Evolutionary conservation across 2,329 filamentous ascomycete species (phyloP).

Genomic region (Zelopaecilomyces penicillatus): DNA sequence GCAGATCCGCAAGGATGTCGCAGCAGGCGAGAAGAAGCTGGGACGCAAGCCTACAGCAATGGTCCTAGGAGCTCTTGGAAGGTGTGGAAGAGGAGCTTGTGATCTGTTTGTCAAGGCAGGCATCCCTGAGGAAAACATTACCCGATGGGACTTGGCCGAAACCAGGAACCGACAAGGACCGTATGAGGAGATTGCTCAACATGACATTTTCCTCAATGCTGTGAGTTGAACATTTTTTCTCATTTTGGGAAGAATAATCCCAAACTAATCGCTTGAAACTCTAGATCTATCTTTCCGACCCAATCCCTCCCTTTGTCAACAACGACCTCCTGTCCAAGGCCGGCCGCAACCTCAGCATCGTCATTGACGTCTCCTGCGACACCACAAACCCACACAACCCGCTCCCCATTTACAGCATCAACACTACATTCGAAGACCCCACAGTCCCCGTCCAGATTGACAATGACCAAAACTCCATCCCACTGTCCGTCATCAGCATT

Average conservation of each 20-base stretch:
- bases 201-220: conserved; percentile 68
- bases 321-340: conserved; percentile 53
- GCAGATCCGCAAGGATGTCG: conserved; percentile 31
- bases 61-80: conserved; percentile 75
- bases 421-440: conserved; percentile 83
- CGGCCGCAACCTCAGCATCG: conserved; percentile 65
- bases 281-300: conserved; percentile 71
- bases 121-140: conserved; percentile 37
- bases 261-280: conserved; percentile 3
- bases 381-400: conserved; percentile 62
- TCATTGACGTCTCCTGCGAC: conserved; percentile 73
- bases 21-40: conserved; percentile 64
- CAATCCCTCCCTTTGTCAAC: conserved; percentile 74
- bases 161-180: conserved; percentile 60
- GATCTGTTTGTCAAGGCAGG: conserved; percentile 71
- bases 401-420: conserved; percentile 74
- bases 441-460: conserved; percentile 57
- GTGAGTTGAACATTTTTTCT: conserved; percentile 11
- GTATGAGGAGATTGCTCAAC: conserved; percentile 68
- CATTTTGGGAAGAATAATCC: neutral
- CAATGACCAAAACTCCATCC: conserved; percentile 36
- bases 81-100: conserved; percentile 78
- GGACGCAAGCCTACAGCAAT: conserved; percentile 64
- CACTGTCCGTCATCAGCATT: conserved; percentile 75
- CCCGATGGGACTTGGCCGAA: conserved; percentile 64